Conservation (phyloP, 1,284 basidiomycete genomes). For the Boletus austroedulis region DNA sequence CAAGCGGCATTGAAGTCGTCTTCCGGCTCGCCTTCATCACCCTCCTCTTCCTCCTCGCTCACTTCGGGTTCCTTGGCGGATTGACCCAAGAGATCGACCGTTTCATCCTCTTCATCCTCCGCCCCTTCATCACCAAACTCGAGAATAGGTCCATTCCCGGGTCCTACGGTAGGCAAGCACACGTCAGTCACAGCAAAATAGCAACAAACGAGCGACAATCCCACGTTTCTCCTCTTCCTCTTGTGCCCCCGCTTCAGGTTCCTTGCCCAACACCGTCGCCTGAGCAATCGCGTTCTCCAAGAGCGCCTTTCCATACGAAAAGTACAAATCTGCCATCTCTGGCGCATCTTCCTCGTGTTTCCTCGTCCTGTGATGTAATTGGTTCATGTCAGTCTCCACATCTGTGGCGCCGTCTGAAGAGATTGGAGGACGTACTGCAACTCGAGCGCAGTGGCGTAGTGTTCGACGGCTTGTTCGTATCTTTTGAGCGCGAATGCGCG, state of each 20-base stretch:
- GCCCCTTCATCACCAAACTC: conserved; percentile 77
- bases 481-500: conserved; percentile 85
- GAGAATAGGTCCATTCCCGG: conserved; percentile 54
- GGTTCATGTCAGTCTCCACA: neutral
- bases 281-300: conserved; percentile 85
- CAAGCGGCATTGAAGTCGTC: conserved; percentile 94
- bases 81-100: conserved; percentile 63
- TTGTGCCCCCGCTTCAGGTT: conserved; percentile 51
- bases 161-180: conserved; percentile 8
- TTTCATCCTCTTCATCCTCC: conserved; percentile 44
- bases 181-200: neutral
- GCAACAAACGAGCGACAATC: conserved; percentile 15
- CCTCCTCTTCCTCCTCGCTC: conserved; percentile 49
- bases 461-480: conserved; percentile 81
- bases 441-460: conserved; percentile 84
- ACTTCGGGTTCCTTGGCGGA: conserved; percentile 46
- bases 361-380: conserved; percentile 51
- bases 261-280: conserved; percentile 81
- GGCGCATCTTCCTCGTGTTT: conserved; percentile 72
- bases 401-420: too few species aligned
- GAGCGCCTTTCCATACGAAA: conserved; percentile 82
- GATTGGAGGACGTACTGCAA: conserved; percentile 64
- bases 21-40: conserved; percentile 72
- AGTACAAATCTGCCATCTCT: conserved; percentile 79
- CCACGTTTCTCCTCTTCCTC: conserved; percentile 48